Evolutionary conservation across 2,329 filamentous ascomycete genomes (phyloP).

Genomic region (Bertia moriformis): DNA sequence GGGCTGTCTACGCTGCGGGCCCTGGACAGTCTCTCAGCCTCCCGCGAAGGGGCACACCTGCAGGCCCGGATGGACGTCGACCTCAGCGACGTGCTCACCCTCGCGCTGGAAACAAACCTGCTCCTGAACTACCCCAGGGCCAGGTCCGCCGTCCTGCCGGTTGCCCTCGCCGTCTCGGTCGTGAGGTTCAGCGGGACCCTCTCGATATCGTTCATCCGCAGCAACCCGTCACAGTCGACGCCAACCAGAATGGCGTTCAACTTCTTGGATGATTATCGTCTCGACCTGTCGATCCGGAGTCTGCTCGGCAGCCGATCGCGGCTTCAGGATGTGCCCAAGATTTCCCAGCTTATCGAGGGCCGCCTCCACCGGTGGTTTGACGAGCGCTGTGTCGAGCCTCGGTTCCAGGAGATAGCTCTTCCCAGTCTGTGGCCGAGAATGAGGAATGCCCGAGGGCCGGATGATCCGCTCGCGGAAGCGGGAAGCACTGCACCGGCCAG

Average conservation of each 20-base stretch:
- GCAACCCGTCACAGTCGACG: slow-evolving; percentile 49
- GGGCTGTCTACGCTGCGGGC: slow-evolving; percentile 31
- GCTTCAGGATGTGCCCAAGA: slow-evolving; percentile 76
- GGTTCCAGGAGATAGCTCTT: slow-evolving; percentile 74
- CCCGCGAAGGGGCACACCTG: slow-evolving; percentile 55
- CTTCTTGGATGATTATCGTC: slow-evolving; percentile 75
- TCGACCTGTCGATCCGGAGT: slow-evolving; percentile 70
- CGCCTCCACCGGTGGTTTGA: slow-evolving; percentile 78
- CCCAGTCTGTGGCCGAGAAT: slow-evolving; percentile 74
- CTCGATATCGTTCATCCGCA: slow-evolving; percentile 81
- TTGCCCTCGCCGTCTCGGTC: slow-evolving; percentile 80
- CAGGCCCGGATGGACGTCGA: slow-evolving; percentile 97
- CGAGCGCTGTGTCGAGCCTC: slow-evolving; percentile 70
- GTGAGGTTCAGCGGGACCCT: slow-evolving; percentile 90
- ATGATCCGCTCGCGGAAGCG: slow-evolving; percentile 33
- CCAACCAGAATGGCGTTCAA: slow-evolving; percentile 89
- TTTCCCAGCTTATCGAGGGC: slow-evolving; percentile 69
- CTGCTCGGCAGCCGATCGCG: slow-evolving; percentile 67
- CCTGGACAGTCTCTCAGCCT: slow-evolving; percentile 34
- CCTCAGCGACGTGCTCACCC: slow-evolving; percentile 83
- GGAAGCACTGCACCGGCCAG: slow-evolving; percentile 31
- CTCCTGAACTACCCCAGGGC: slow-evolving; percentile 90
- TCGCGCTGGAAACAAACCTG: slow-evolving; percentile 87
- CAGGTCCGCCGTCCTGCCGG: slow-evolving; percentile 74
- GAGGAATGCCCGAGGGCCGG: slow-evolving; percentile 65